Percentiles rank a stretch among this genome's conserved stretches.
These are phyloP conservation scores for Tympanopsis confertula DNA, from an alignment of 2,329 filamentous ascomycete genomes.

Conservation along the genomic window DNA sequence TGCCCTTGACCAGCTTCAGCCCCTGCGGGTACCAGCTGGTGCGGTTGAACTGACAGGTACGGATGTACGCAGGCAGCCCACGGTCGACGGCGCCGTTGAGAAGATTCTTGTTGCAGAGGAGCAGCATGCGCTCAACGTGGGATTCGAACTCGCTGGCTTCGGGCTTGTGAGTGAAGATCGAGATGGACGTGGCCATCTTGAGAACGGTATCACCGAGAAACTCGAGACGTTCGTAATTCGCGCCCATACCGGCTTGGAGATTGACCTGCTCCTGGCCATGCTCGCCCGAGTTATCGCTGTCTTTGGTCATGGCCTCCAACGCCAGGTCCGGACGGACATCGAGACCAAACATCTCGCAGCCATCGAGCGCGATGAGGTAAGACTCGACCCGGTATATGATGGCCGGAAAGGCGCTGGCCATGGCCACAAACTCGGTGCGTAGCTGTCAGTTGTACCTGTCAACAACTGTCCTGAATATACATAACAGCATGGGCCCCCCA, in stretches of 20 bases:
- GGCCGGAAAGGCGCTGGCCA: slow-evolving; percentile 67
- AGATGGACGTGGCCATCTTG: slow-evolving; percentile 89
- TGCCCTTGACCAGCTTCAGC: slow-evolving; percentile 63
- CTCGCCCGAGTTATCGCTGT: slow-evolving; percentile 74
- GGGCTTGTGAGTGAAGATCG: slow-evolving; percentile 67
- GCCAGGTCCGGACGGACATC: slow-evolving; percentile 57
- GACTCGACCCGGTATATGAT: slow-evolving; percentile 77
- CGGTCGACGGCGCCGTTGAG: slow-evolving; percentile 63
- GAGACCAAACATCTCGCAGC: slow-evolving; percentile 53
- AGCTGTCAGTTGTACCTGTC: slow-evolving; percentile 35
- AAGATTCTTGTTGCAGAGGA: slow-evolving; percentile 85
- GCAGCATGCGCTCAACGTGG: slow-evolving; percentile 79
- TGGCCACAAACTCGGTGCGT: slow-evolving; percentile 55
- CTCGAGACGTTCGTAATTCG: slow-evolving; percentile 89
- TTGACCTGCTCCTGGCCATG: slow-evolving; percentile 56
- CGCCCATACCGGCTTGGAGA: slow-evolving; percentile 75
- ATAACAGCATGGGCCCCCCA: not conserved
- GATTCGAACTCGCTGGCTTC: slow-evolving; percentile 74
- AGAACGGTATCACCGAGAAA: slow-evolving; percentile 89
- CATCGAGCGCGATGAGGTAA: slow-evolving; percentile 69
- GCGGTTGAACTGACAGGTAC: slow-evolving; percentile 70
- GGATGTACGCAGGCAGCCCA: slow-evolving; percentile 62
- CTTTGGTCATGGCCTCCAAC: slow-evolving; percentile 83
- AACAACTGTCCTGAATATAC: slow-evolving; percentile 7
- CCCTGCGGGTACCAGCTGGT: slow-evolving; percentile 83